Evolutionary conservation across 2,329 filamentous ascomycete genomes (phyloP).

Genomic region (Sporothrix luriei): DNA sequence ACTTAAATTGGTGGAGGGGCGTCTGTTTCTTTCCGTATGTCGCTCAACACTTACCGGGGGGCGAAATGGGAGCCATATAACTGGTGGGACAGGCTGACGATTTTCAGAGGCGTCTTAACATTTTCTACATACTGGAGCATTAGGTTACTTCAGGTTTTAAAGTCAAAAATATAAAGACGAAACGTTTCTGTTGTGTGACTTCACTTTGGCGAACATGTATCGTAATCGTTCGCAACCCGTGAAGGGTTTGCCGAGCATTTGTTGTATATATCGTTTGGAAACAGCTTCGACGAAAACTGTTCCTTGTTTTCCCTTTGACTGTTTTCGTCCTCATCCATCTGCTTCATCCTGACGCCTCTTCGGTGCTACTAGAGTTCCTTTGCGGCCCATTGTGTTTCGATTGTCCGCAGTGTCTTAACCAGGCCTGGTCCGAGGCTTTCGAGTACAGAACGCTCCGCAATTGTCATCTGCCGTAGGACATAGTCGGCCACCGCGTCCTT

Average conservation of each 20-base stretch:
- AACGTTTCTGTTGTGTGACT: too few relatives aligned
- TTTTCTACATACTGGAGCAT: conserved; percentile 10
- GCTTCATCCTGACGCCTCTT: not conserved
- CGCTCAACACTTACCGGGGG: not conserved
- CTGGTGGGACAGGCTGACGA: not conserved
- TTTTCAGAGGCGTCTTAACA: not conserved
- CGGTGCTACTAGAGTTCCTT: conserved; percentile 9
- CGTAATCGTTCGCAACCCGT: not conserved
- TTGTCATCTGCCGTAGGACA: conserved; percentile 70
- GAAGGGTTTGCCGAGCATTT: too few relatives aligned
- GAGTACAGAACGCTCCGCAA: conserved; percentile 54
- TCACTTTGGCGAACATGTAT: not conserved
- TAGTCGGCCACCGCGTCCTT: conserved; percentile 70
- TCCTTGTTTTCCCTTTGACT: not conserved
- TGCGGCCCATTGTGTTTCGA: conserved; percentile 47
- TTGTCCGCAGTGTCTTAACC: conserved; percentile 52
- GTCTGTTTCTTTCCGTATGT: not conserved
- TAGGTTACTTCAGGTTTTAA: not conserved
- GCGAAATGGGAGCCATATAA: not conserved
- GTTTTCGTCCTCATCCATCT: not conserved
- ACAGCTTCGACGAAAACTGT: not conserved
- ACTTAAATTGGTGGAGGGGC: not conserved
- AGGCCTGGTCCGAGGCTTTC: conserved; percentile 58
- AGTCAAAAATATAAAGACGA: too few relatives aligned
- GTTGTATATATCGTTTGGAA: too few relatives aligned